Percentiles rank a stretch among this genome's conserved stretches.
phyloP scores from a whole-genome alignment of 2,329 filamentous ascomycete species.

The Apiospora sp. region DNA sequence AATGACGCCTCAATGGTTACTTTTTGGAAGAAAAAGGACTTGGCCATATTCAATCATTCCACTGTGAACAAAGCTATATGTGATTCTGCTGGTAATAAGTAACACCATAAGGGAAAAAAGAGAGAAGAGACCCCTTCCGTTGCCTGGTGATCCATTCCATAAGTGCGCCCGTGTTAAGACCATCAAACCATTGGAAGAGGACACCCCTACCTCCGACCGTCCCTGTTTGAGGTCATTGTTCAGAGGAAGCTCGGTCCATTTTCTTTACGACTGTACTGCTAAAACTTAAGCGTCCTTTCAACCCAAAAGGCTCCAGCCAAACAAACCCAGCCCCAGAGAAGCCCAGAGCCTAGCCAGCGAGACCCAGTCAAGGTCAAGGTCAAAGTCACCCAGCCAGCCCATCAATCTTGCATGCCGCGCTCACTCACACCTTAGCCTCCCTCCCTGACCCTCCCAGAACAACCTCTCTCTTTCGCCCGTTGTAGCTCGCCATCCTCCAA shows the following conservation, averaged over 20 bases:
- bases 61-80: neutral
- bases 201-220: conserved; percentile 20
- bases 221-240: conserved; percentile 17
- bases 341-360: neutral
- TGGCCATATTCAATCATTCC: neutral
- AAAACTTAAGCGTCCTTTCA: conserved; percentile 1
- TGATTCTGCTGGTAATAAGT: neutral
- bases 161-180: conserved; percentile 6
- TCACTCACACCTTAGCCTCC: conserved; percentile 16
- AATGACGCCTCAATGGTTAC: neutral
- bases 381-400: conserved; percentile 18
- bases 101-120: neutral
- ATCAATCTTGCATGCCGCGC: conserved; percentile 16
- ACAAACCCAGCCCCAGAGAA: conserved; percentile 15
- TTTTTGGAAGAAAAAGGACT: neutral
- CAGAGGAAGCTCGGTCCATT: conserved; percentile 13
- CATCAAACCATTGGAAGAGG: conserved; percentile 15
- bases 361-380: conserved; percentile 6
- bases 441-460: conserved; percentile 18
- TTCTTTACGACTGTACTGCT: neutral
- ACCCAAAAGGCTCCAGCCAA: conserved; percentile 8
- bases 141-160: conserved; percentile 22
- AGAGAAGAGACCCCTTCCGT: neutral
- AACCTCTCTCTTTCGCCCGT: conserved; percentile 18
- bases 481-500: conserved; percentile 16